Base-by-base conservation (phyloP, 2,329 filamentous ascomycete species). In the Epichloe coenophiala region DNA sequence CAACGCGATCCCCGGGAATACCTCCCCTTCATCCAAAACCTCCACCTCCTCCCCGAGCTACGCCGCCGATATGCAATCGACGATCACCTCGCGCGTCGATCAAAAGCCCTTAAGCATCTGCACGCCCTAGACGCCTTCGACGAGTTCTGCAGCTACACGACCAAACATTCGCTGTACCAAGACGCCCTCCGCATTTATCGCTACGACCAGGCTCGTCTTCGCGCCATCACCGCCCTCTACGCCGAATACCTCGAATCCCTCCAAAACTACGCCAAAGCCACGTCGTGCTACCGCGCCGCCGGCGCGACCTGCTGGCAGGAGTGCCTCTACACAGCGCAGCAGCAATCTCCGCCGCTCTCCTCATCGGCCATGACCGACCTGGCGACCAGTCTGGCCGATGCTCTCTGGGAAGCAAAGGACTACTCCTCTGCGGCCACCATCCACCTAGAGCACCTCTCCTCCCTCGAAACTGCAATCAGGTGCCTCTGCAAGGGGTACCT, bases 1-100 rank as follows among this genome's bases (percentile, higher is more conserved):
- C 93, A 98, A 67, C 88, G 91, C 63, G 93, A 98, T 59, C 93
- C 93, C 1, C 76, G 89, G 58, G 93, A 98, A 65, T 98, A 98
- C 59, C 78, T 97, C 7, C 93, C 93, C 4, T 97, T 97, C 62
- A 80, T 98, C 47, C 90, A 95, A 61, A 83, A 83, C 37, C 76
- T 98, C 2, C 88, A 96, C 63, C 76, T 83, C 54, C 76, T 94
- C 58, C 69, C 84, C 0, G 74, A 80, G 11, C 66, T 86, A 11
- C 81, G 88, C 19, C 81, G 88, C 42, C 78, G 82, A 48, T 95
- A 90, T 58, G 80, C 81, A 41, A 95, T 98, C 48, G 93, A 98
- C 62, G 85, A 97, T 60, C 83, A 95, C 61, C 79, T 98, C 4
- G 78, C 77, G 36, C 83, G 88, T 13, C 77, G 82, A 45, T 66